phyloP scores from a whole-genome alignment of 345 rosid genomes.

The Eucalyptus microcorys region DNA sequence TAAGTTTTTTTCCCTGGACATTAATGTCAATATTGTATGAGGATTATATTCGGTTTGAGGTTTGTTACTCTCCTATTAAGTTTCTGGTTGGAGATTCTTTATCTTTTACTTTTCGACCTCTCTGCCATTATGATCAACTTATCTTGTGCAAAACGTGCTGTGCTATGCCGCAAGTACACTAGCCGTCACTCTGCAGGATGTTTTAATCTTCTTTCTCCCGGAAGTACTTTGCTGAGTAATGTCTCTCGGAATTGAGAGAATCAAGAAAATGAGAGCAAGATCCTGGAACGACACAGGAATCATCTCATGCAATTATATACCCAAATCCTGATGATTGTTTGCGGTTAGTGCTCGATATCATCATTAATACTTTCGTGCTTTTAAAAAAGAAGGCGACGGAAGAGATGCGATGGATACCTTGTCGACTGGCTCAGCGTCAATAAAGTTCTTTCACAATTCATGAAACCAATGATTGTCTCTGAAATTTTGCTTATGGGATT shows the following conservation, averaged over 20 bases:
- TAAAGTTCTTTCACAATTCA: background rate
- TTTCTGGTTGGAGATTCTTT: background rate
- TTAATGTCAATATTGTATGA: background rate
- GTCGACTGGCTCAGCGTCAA: background rate
- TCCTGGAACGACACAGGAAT: background rate
- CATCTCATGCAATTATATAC: background rate
- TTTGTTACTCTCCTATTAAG: background rate
- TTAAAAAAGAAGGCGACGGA: background rate
- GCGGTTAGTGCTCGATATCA: background rate
- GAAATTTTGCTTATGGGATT: background rate
- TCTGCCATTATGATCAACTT: background rate
- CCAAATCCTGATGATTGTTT: background rate
- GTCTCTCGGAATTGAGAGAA: background rate
- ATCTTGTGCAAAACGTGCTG: background rate
- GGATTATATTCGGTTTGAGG: background rate
- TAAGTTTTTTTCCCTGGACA: background rate
- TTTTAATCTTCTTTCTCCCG: background rate
- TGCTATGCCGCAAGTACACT: background rate
- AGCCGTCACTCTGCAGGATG: background rate
- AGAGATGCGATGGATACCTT: background rate
- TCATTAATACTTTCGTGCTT: background rate
- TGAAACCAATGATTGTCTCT: background rate
- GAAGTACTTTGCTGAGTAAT: background rate
- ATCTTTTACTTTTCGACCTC: background rate
- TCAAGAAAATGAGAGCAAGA: background rate